These are phyloP conservation scores for Endoconidiophora polonica DNA, from an alignment of 2,329 filamentous ascomycete species.

Conservation along the genomic window DNA sequence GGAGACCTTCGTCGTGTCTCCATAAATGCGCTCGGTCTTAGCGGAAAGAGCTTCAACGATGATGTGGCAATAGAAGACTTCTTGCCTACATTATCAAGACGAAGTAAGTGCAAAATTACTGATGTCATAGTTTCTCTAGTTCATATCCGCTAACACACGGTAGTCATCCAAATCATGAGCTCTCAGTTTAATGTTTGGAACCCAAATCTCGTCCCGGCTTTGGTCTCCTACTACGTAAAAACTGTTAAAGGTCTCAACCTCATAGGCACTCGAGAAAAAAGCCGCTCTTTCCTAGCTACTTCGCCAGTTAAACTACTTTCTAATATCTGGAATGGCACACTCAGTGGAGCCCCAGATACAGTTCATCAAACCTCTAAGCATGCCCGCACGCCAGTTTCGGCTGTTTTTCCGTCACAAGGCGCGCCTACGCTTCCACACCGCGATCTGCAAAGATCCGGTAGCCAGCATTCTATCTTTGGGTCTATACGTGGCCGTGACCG, in stretches of 20 bases:
- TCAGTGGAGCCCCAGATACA: constrained; percentile 21
- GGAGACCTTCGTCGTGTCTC: constrained; percentile 34
- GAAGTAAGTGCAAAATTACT: constrained; percentile 34
- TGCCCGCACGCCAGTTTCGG: constrained; percentile 24
- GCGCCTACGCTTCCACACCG: constrained; percentile 24
- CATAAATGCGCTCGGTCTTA: constrained; percentile 42
- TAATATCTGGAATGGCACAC: constrained; percentile 49
- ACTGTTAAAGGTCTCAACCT: constrained; percentile 54
- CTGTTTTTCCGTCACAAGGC: constrained; percentile 19
- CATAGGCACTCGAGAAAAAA: constrained; percentile 44
- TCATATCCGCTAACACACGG: not conserved
- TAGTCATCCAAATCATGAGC: constrained; percentile 57
- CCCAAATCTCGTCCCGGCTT: constrained; percentile 42
- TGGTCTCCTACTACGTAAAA: constrained; percentile 65
- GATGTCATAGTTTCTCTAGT: not conserved
- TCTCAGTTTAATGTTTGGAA: constrained; percentile 54
- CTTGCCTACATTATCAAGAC: constrained; percentile 54
- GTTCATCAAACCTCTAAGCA: constrained; percentile 22
- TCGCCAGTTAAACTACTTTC: constrained; percentile 86
- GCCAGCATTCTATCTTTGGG: constrained; percentile 37
- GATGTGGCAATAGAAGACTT: constrained; percentile 58
- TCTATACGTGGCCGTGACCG: constrained; percentile 34
- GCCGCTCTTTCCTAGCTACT: constrained; percentile 53
- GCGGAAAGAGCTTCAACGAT: constrained; percentile 57
- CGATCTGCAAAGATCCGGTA: constrained; percentile 23